Evolutionary conservation across 768 basidiomycete species (phyloP).

Genomic region (Hysterangium stoloniferum): DNA sequence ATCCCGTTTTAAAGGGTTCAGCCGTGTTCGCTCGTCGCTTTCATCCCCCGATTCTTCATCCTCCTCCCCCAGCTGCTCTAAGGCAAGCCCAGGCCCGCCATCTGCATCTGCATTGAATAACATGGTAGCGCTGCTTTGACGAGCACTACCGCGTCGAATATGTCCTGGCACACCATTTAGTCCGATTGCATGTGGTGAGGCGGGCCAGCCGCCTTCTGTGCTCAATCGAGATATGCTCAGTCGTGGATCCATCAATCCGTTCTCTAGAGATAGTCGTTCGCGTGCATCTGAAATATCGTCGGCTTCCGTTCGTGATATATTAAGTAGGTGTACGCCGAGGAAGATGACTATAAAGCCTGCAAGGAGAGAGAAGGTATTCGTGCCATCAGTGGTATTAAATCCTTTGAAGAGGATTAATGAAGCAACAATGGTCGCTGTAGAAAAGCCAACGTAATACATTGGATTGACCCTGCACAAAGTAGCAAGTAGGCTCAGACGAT

Average conservation of each 20-base stretch:
- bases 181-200: conserved; percentile 25
- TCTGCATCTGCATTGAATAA: conserved; percentile 76
- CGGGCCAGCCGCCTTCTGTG: conserved; percentile 69
- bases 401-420: conserved; percentile 97
- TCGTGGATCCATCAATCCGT: conserved; percentile 67
- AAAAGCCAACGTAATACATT: conserved; percentile 97
- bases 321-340: conserved; percentile 93
- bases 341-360: conserved; percentile 90
- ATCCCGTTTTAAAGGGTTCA: conserved; percentile 6
- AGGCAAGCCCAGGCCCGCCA: conserved; percentile 40
- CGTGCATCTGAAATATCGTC: conserved; percentile 22
- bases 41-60: conserved; percentile 39
- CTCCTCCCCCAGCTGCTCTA: conserved; percentile 61
- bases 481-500: neutral
- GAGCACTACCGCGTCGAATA: conserved; percentile 23
- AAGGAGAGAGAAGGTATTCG: conserved; percentile 80
- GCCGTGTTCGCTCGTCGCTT: conserved; percentile 5
- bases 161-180: conserved; percentile 24
- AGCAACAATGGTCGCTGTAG: conserved; percentile 85
- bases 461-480: conserved; percentile 72
- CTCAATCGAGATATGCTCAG: conserved; percentile 74
- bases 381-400: conserved; percentile 79
- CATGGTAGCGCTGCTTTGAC: conserved; percentile 34
- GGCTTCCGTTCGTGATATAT: conserved; percentile 55
- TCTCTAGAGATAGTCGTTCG: conserved; percentile 42